Percentiles rank a stretch among this genome's conserved stretches.
These are phyloP conservation scores for Kuraishia piskuri DNA, from an alignment of 805 yeast species.

Conservation along the genomic window DNA sequence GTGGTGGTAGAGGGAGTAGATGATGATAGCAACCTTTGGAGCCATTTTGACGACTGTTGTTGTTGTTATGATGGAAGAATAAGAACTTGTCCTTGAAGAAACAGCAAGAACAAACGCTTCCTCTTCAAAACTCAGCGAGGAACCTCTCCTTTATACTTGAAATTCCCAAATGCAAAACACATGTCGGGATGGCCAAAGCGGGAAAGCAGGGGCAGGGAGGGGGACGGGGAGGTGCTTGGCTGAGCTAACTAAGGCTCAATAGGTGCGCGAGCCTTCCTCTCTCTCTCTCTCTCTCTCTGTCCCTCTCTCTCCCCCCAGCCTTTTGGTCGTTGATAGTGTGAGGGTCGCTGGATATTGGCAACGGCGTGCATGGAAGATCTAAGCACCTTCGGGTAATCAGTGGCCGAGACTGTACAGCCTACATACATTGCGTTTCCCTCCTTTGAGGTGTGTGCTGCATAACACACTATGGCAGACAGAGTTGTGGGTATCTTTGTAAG, in stretches of 20 bases:
- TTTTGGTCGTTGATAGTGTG: background rate
- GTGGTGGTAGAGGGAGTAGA: slow-evolving; percentile 78
- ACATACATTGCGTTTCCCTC: too few species aligned
- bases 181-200: too few species aligned
- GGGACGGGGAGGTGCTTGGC: too few species aligned
- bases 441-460: too few species aligned
- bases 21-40: slow-evolving; percentile 28
- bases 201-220: background rate
- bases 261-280: too few species aligned
- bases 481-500: background rate
- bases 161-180: background rate
- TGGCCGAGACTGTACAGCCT: background rate
- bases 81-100: too few species aligned
- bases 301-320: background rate
- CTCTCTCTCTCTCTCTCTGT: too few species aligned
- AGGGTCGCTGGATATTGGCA: background rate
- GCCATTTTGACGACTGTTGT: slow-evolving; percentile 10
- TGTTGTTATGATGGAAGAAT: too few species aligned
- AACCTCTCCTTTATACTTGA: background rate
- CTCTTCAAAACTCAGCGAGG: background rate
- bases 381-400: background rate
- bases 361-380: background rate
- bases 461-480: too few species aligned
- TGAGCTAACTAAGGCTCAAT: too few species aligned
- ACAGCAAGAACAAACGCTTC: too few species aligned